Evolutionary conservation across 306 rosid species (phyloP), one percentile per base, ranked within the genome.

Genomic region (Mimosa pudica): DNA sequence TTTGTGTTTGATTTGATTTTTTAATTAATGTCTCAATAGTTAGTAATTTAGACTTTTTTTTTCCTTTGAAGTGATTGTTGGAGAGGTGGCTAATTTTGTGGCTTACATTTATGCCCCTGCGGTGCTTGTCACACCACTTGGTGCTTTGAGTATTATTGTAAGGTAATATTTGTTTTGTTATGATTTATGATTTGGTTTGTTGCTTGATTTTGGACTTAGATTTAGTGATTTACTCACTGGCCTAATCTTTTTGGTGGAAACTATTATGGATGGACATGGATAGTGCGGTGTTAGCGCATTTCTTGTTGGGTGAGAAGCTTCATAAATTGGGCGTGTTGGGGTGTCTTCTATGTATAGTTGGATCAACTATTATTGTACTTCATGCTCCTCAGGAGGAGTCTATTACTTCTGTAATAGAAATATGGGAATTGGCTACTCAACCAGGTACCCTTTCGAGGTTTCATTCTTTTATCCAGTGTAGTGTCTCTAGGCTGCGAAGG

Each of bases 71-170:
- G 98, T 93, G 98, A 89, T 93, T 84, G 92, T 91, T 32, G 98
- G 98, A 17, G 98, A 93, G 79, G 75, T 91, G n/a, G 85, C 98
- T 48, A 93, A 93, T 87, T 93, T 93, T 57, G 92, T 91, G 51
- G 98, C 97, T 17, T 93, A 93, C 60, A 76, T 91, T 49, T 93
- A 86, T 41, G 94, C 98, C 14, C 98, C 98, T 5, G 98, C 98
- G 4, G 92, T 83, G 77, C 97, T 93, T 47, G 98, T 93, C 66
- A 91, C 97, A 0, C 98, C 98, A 8, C 97, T 93, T 20, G 98
- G 98, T 77, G 98, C 98, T 49, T 85, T 93, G 84, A 93, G 98
- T 86, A 93, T 93, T 77, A 93, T 93, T 83, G 97, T 93, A 32
- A 93, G 98, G 98, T 93, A 84, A 55, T 41, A n/a, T 8, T 68